Percentiles rank a stretch among this genome's conserved stretches.
These are phyloP conservation scores for Barnettozyma vustinii DNA, from an alignment of 805 yeast genomes.

Conservation along the genomic window DNA sequence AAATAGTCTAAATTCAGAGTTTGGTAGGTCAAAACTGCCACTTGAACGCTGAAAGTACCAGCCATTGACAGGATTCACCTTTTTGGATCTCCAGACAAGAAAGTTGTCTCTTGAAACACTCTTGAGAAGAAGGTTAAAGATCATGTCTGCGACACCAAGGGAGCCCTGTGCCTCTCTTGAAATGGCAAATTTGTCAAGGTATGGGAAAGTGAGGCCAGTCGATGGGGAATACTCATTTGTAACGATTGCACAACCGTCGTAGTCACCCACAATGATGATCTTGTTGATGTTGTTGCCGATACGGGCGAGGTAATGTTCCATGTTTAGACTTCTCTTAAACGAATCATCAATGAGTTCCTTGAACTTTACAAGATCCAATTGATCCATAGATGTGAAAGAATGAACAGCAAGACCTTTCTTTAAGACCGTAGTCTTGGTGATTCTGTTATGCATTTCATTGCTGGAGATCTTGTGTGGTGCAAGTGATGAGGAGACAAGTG, in stretches of 20 bases:
- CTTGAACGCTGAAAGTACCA: slow-evolving; percentile 94
- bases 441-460: slow-evolving; percentile 20
- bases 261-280: slow-evolving; percentile 83
- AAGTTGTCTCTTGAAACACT: slow-evolving; percentile 60
- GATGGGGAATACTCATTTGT: slow-evolving; percentile 60
- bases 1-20: slow-evolving; percentile 37
- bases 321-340: slow-evolving; percentile 63
- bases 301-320: slow-evolving; percentile 60
- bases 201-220: slow-evolving; percentile 46
- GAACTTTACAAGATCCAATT: slow-evolving; percentile 46
- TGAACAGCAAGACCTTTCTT: slow-evolving; percentile 53
- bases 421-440: slow-evolving; percentile 60
- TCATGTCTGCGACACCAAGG: slow-evolving; percentile 88
- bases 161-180: slow-evolving; percentile 80
- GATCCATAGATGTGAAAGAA: slow-evolving; percentile 12
- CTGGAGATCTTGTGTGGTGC: slow-evolving; percentile 49
- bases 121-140: slow-evolving; percentile 72
- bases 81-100: slow-evolving; percentile 80
- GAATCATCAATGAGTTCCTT: slow-evolving; percentile 68
- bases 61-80: slow-evolving; percentile 85
- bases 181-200: slow-evolving; percentile 92
- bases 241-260: slow-evolving; percentile 90
- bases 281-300: slow-evolving; percentile 66
- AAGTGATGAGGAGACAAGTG: slow-evolving; percentile 83
- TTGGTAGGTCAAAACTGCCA: slow-evolving; percentile 52